Base-by-base conservation (phyloP, 2,329 filamentous ascomycete genomes). In the Eurotiales sp. region DNA sequence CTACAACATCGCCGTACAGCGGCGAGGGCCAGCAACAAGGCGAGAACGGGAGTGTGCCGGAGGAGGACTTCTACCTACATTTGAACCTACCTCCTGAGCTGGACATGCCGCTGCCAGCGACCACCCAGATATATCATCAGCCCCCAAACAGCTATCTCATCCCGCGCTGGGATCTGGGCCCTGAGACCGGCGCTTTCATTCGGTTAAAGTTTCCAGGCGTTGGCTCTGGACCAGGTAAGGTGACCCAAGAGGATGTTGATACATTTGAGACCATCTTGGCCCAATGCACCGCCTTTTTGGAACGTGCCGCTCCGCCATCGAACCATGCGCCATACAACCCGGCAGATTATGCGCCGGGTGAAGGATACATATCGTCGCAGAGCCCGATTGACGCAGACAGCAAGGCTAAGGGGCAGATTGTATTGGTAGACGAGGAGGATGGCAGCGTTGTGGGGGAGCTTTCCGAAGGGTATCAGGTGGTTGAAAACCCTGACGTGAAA, bases 261-360 rank as follows among this genome's bases (percentile, higher is more conserved):
- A 97, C 92, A 0, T 97, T 96, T 64, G 92, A 97, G 76, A 96
- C 92, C 3, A 97, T 97, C 58, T 79, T 97, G 46, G 92, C 92
- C n/a, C 90, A 97, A 72, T 97, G 92, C 71, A 97, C 92, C 2
- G 89, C 92, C 2, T 97, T 99, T 68, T 81, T 96, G 4, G 92
- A 97, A 70, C 84, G 90, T 40, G 86, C 88, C 8, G 77, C 85
- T 36, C 83, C 88, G 6, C 84, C 77, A 5, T 67, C 70, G 50
- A 59, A 65, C 44, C 58, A 67, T 54, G 62, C 67, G 27, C 59
- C 67, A 1, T 97, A 97, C 71, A 91, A 96, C 64, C 92, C 92
- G 0, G 83, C 83, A 21, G 80, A 86, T 59, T 97, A 86, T 70
- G 83, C 81, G 29, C 86, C 88, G 0, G 90, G 91, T 12, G 84